Evolutionary conservation across 345 rosid species (phyloP), one percentile per base, ranked within the genome.

Genomic region (Boechera retrofracta): DNA sequence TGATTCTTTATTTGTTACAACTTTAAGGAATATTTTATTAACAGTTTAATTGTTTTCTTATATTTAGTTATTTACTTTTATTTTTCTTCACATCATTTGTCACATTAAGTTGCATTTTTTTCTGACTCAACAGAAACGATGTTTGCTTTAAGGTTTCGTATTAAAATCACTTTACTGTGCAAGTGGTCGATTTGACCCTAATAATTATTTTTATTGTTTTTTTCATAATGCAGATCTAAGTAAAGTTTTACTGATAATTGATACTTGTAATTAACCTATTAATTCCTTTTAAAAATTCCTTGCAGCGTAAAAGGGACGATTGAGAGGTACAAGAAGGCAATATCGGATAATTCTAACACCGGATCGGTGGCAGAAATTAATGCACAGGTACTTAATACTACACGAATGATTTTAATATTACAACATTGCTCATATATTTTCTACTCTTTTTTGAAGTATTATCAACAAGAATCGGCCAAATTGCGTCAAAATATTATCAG

Each of bases 281-380:
- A 41, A 52, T 51, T 38, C 1, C 5, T 24, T 39, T 52, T 2
- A 2, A 7, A 67, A 48, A 60, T 73, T 57, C 28, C 5, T 83
- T 80, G 85, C 87, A 95, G 98, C 81, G 96, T 95, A 11, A 95
- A 87, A 81, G 80, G 86, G 52, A 92, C 99, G 56, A 95, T 95
- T 65, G 99, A 95, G 60, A 88, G 89, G 90, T 95, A 95, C 84
- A 95, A 93, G 84, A 95, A 91, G 80, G 85, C 96, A 9, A 75
- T 65, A 18, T 54, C 94, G 28, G 97, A 93, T 83, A 77, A 90
- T 47, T 75, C 94, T 36, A 84, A 79, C 69, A 82, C 85, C 49
- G 94, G 91, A 10, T 87, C 98, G 31, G 91, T 87, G 67, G 77
- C 94, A 69, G 97, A 93, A 79, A 84, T 77, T 57, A 89, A 95